These are phyloP conservation scores for Colletotrichum paranaense DNA, from an alignment of 2,329 filamentous ascomycete genomes.

Conservation along the genomic window DNA sequence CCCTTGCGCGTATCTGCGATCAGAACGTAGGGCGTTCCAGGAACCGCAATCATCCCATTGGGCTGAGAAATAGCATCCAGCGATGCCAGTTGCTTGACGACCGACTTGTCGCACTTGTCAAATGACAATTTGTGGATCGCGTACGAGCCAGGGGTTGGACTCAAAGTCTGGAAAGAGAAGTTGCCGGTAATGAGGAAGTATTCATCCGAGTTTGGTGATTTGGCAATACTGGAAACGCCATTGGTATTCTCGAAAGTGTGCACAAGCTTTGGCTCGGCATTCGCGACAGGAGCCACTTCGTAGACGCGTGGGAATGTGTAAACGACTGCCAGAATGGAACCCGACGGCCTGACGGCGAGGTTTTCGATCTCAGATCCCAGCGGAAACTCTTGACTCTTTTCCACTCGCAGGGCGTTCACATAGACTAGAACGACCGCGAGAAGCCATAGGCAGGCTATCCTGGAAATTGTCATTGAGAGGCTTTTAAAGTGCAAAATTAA, in stretches of 20 bases:
- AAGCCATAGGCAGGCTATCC: background rate
- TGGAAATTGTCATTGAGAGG: background rate
- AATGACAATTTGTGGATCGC: background rate
- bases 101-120: background rate
- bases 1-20: background rate
- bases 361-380: background rate
- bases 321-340: background rate
- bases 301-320: background rate
- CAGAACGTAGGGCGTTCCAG: background rate
- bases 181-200: background rate
- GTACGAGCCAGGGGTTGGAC: background rate
- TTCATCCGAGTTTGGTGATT: background rate
- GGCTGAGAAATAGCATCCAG: background rate
- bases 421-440: background rate
- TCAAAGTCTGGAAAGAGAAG: background rate
- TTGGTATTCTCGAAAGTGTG: background rate
- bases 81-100: background rate
- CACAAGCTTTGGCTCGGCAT: background rate
- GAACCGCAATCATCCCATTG: background rate
- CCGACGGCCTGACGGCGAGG: background rate
- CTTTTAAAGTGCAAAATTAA: background rate
- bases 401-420: background rate
- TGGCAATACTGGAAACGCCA: background rate
- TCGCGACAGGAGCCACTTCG: background rate
- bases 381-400: background rate